These are phyloP conservation scores for Hyaloperonospora brassicae DNA, from an alignment of 352 stramenopile species.

Conservation along the genomic window DNA sequence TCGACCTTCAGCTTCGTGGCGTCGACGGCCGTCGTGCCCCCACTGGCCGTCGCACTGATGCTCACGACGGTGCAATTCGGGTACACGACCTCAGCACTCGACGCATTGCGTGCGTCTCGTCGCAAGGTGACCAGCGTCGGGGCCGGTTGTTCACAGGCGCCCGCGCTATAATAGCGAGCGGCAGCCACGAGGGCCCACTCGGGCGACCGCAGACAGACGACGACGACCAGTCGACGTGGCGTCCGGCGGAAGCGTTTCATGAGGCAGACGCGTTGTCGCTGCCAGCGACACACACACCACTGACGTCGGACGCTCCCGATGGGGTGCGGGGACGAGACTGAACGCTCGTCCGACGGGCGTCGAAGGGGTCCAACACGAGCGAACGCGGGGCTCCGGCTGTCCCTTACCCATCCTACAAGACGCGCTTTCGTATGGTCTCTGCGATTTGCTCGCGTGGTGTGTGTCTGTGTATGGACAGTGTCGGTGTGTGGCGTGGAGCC, in stretches of 20 bases:
- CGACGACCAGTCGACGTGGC: not conserved
- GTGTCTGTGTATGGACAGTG: no score
- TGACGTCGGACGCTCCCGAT: no score
- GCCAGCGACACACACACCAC: not conserved
- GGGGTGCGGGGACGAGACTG: no score
- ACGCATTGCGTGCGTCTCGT: constrained; percentile 6
- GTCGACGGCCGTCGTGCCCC: constrained; percentile 23
- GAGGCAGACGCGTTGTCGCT: constrained; percentile 1
- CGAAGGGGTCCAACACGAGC: no score
- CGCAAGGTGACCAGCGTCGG: constrained; percentile 21
- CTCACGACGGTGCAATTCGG: constrained; percentile 25
- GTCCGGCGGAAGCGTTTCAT: constrained; percentile 22
- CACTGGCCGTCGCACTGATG: constrained; percentile 20
- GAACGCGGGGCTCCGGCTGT: no score
- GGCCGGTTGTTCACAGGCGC: constrained; percentile 19
- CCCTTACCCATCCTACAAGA: no score
- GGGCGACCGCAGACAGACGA: not conserved
- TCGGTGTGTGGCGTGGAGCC: no score
- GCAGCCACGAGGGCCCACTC: not conserved
- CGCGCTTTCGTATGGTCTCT: no score
- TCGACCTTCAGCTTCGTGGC: constrained; percentile 23
- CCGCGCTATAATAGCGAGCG: constrained; percentile 7
- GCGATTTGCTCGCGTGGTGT: no score
- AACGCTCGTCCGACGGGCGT: no score
- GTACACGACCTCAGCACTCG: constrained; percentile 26